These are phyloP conservation scores for Coemansia sp. DNA, from an alignment of 192 early-diverging fungal species.

Conservation along the genomic window DNA sequence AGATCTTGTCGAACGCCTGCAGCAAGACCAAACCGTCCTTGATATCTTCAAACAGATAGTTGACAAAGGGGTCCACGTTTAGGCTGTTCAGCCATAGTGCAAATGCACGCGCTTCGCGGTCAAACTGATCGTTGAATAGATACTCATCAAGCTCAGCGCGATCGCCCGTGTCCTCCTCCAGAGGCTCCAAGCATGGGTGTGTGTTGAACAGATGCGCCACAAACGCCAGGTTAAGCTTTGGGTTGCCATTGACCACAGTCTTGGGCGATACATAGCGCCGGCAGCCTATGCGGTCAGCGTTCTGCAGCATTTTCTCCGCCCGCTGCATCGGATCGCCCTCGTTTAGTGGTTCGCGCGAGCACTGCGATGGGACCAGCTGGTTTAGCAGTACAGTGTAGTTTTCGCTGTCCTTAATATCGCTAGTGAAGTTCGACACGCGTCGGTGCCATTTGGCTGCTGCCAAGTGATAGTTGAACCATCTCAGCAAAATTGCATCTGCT, in stretches of 20 bases:
- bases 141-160: constrained; percentile 84
- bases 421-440: constrained; percentile 85
- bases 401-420: constrained; percentile 92
- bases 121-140: constrained; percentile 53
- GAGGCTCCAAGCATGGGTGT: constrained; percentile 88
- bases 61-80: constrained; percentile 95
- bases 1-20: constrained; percentile 94
- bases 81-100: constrained; percentile 97
- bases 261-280: constrained; percentile 93
- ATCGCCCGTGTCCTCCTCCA: constrained; percentile 78
- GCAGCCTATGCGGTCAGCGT: constrained; percentile 90
- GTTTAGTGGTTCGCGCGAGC: constrained; percentile 78
- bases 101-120: constrained; percentile 76
- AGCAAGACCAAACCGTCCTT: constrained; percentile 89
- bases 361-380: constrained; percentile 82
- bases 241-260: constrained; percentile 92
- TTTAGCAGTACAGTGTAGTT: constrained; percentile 93
- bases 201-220: constrained; percentile 98
- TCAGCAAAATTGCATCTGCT: constrained; percentile 92
- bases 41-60: constrained; percentile 97
- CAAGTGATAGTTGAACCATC: constrained; percentile 99
- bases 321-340: constrained; percentile 73
- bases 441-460: constrained; percentile 87
- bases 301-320: constrained; percentile 86
- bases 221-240: constrained; percentile 98